These are phyloP conservation scores for Persicaria tinctoria DNA, from an alignment of 148 eudicot genomes.

Conservation along the genomic window DNA sequence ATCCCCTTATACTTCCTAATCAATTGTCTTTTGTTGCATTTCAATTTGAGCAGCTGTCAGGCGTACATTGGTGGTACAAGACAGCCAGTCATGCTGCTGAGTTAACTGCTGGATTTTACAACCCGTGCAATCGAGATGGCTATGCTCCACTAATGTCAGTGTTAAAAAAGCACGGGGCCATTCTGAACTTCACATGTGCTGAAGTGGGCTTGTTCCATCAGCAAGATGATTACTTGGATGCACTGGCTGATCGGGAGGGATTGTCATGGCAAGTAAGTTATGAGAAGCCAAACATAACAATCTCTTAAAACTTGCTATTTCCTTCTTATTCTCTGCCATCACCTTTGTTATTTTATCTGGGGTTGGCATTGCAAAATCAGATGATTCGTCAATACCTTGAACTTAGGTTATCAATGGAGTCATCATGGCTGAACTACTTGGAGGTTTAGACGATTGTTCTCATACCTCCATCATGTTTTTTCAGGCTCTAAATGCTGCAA, in stretches of 20 bases:
- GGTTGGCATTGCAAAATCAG: background rate
- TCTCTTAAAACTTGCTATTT: background rate
- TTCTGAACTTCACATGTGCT: constrained; percentile 51
- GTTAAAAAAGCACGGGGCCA: constrained; percentile 74
- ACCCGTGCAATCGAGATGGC: constrained; percentile 85
- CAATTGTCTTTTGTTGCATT: constrained; percentile 11
- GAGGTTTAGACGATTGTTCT: background rate
- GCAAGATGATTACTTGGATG: constrained; percentile 45
- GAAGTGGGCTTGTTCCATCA: constrained; percentile 47
- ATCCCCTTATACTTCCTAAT: background rate
- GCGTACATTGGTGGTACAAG: constrained; percentile 95
- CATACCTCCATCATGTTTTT: background rate
- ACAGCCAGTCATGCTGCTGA: constrained; percentile 97
- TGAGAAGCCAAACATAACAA: background rate
- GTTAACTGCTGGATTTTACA: constrained; percentile 86
- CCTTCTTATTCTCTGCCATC: constrained; percentile 1
- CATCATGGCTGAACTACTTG: background rate
- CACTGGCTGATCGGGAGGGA: constrained; percentile 74
- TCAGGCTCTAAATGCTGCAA: constrained; percentile 91
- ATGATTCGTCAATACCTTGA: background rate
- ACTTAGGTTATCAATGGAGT: background rate
- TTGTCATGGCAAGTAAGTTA: constrained; percentile 86
- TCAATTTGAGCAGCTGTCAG: constrained; percentile 56
- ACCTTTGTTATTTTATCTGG: constrained; percentile 5
- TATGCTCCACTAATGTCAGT: constrained; percentile 65